Percentiles rank a stretch among this genome's conserved stretches.
Evolutionary conservation across 495 filamentous ascomycete species (phyloP).

Genomic region (Tuber brumale): DNA sequence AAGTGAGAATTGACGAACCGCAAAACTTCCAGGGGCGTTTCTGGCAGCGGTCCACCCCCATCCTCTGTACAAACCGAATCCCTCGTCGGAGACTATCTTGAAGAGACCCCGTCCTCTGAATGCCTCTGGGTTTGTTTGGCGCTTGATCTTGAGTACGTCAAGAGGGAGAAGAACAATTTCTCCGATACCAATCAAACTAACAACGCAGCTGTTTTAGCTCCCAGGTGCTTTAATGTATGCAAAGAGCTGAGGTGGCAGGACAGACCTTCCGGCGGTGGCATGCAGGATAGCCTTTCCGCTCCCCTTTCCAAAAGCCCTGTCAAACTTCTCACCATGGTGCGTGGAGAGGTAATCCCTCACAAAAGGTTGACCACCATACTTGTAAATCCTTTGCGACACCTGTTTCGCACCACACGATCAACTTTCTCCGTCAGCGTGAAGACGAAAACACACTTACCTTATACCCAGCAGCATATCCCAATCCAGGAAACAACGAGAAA

Average conservation of each 20-base stretch:
- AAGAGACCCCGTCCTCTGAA: slow-evolving; percentile 91
- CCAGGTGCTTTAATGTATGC: slow-evolving; percentile 21
- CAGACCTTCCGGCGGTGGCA: slow-evolving; percentile 84
- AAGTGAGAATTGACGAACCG: slow-evolving; percentile 54
- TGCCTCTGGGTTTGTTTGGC: slow-evolving; percentile 97
- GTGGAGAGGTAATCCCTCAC: slow-evolving; percentile 80
- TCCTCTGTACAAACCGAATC: slow-evolving; percentile 90
- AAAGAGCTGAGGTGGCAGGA: slow-evolving; percentile 2
- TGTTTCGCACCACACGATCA: slow-evolving; percentile 35
- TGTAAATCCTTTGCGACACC: slow-evolving; percentile 93
- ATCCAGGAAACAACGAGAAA: slow-evolving; percentile 89
- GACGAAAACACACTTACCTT: slow-evolving; percentile 55
- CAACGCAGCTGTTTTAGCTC: slow-evolving; percentile 17
- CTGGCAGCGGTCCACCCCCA: slow-evolving; percentile 97
- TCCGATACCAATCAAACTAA: slow-evolving; percentile 86
- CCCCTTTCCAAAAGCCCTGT: slow-evolving; percentile 84
- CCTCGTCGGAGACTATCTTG: slow-evolving; percentile 85
- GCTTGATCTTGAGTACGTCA: slow-evolving; percentile 98
- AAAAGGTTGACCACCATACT: slow-evolving; percentile 97
- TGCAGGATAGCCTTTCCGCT: slow-evolving; percentile 98
- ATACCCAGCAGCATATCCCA: slow-evolving; percentile 96
- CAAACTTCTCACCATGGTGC: slow-evolving; percentile 76
- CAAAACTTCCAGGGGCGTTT: slow-evolving; percentile 95
- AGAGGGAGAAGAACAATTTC: slow-evolving; percentile 93
- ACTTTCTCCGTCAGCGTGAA: neutral